Evolutionary conservation across 164 flowering plant species (phyloP).

Genomic region (Sedum album): DNA sequence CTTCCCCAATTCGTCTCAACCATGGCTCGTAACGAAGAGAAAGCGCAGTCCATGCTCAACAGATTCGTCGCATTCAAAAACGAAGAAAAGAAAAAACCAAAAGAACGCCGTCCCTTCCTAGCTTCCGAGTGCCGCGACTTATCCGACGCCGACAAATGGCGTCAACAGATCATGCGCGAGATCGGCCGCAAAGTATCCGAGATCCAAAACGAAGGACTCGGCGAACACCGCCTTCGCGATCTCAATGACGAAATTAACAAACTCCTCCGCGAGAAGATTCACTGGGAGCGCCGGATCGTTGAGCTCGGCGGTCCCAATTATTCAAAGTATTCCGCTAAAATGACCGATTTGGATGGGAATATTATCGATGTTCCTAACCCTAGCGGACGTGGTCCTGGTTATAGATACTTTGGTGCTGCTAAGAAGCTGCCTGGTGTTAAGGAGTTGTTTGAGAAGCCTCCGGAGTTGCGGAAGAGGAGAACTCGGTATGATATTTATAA

Average conservation of each 20-base stretch:
- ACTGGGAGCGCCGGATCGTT: constrained; percentile 83
- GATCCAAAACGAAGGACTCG: constrained; percentile 91
- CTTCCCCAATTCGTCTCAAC: not conserved
- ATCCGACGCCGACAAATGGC: constrained; percentile 87
- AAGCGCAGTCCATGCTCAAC: constrained; percentile 96
- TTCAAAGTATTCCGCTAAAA: constrained; percentile 50
- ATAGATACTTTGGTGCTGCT: constrained; percentile 89
- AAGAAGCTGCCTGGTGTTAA: constrained; percentile 86
- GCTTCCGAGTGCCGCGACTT: constrained; percentile 98
- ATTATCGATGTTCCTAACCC: constrained; percentile 95
- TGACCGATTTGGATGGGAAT: constrained; percentile 93
- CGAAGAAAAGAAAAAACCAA: constrained; percentile 88
- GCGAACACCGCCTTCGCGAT: constrained; percentile 82
- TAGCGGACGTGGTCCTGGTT: constrained; percentile 88
- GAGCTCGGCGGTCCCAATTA: constrained; percentile 90
- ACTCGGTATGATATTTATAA: constrained; percentile 82
- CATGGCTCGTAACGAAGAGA: constrained; percentile 96
- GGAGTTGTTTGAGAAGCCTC: constrained; percentile 91
- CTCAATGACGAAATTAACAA: constrained; percentile 94
- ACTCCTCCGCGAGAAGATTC: constrained; percentile 70
- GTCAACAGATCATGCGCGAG: constrained; percentile 93
- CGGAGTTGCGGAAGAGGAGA: constrained; percentile 68
- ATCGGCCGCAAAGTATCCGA: constrained; percentile 89
- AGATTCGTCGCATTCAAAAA: constrained; percentile 62
- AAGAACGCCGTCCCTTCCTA: constrained; percentile 84